Base-by-base conservation (phyloP, 805 yeast genomes). In the Dipodascopsis uninucleata region DNA sequence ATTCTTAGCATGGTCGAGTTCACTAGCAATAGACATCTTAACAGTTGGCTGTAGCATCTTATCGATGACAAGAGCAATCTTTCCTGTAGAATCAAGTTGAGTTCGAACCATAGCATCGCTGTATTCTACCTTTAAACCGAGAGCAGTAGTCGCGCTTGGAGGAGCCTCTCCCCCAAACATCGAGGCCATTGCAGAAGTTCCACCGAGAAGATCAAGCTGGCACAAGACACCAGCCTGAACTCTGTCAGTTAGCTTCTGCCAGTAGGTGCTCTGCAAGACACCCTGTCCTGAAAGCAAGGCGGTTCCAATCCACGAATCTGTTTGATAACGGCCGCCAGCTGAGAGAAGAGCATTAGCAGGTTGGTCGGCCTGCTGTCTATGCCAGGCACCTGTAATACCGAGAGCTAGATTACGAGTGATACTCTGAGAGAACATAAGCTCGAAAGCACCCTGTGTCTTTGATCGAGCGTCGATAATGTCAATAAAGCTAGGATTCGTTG, bases 91-190 rank as follows among this genome's bases (percentile, higher is more conserved):
- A 71, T 88, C 96, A 52, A 93, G 63, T 69, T 89, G 95, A 63
- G 97, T 96, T 71, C 98, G 81, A 79, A 88, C 88, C 43, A 87
- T 82, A 47, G 94, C 82, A 70, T 87, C 94, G 73, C 97, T 87
- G 77, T 87, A 93, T 73, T 93, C 97, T 70, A 90, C 90, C 72
- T 90, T 93, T 61, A 96, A 95, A 70, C 97, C 98, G 46, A 90
- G 65, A 49, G 96, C 85, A 59, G 98, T 89, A 61, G 78, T 76
- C 63, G 95, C 97, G 64, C 90, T 96, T 48, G 89, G 74, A 34
- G 82, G 80, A 26, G 95, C 85, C 65, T 85, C 87, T 59, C 81
- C 78, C 49, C 90, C 89, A 54, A 85, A 79, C 62, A 90, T 84
- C 67, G 85, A 47, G 48, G 48, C 61, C 58, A 26, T 53, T 59